Evolutionary conservation across 106 monocot genomes (phyloP).

Genomic region (Dioscorea dumetorum): DNA sequence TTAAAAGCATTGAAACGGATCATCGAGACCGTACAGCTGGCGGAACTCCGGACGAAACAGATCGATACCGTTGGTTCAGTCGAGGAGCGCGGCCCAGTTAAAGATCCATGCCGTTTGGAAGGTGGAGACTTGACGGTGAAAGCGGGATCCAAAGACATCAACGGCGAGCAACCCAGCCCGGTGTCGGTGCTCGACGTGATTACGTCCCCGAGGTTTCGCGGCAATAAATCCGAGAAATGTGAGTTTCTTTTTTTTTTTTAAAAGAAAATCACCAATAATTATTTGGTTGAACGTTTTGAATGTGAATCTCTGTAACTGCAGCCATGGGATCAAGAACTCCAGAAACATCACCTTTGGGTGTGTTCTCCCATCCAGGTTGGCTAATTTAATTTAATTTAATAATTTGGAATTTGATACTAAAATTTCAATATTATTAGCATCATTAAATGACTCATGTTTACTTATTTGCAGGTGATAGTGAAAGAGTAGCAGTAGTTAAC

Average conservation of each 20-base stretch:
- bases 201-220: slow-evolving; percentile 30
- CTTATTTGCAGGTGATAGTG: too few relatives aligned
- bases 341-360: slow-evolving; percentile 18
- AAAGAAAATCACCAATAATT: too few relatives aligned
- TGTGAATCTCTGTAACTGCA: background rate
- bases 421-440: too few relatives aligned
- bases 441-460: too few relatives aligned
- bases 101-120: slow-evolving; percentile 1
- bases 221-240: slow-evolving; percentile 9
- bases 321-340: slow-evolving; percentile 17
- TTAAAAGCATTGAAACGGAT: slow-evolving; percentile 56
- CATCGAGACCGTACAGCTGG: slow-evolving; percentile 48
- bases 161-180: slow-evolving; percentile 44
- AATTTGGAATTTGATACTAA: too few relatives aligned
- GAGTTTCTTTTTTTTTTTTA: background rate
- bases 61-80: background rate
- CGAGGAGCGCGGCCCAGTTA: background rate
- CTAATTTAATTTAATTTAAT: background rate
- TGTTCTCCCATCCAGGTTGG: slow-evolving; percentile 6
- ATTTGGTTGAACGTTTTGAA: too few relatives aligned
- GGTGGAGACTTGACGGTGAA: slow-evolving; percentile 1
- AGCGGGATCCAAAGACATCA: slow-evolving; percentile 3
- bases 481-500: background rate
- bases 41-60: slow-evolving; percentile 15
- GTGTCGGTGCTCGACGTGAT: slow-evolving; percentile 56